Evolutionary conservation across 306 rosid species (phyloP).

Genomic region (Cucurbita ficifolia): DNA sequence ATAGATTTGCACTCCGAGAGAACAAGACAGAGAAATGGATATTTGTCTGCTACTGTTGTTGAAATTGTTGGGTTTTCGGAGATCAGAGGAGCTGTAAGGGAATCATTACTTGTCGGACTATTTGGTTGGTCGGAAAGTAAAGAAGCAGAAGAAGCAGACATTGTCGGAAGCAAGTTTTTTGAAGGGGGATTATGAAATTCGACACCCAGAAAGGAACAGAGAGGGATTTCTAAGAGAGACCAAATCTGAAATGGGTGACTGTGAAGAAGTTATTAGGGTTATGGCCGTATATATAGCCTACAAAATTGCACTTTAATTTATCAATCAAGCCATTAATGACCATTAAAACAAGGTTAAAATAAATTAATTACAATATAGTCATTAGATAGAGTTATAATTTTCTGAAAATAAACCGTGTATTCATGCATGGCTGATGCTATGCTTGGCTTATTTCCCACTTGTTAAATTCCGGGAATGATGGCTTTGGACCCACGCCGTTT

Average conservation of each 20-base stretch:
- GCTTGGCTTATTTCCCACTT: background rate
- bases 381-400: background rate
- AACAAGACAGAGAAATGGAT: slow-evolving; percentile 13
- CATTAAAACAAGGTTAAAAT: background rate
- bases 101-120: slow-evolving; percentile 4
- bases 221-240: background rate
- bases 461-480: background rate
- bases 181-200: background rate
- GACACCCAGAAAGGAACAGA: slow-evolving; percentile 8
- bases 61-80: slow-evolving; percentile 25
- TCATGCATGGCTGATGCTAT: background rate
- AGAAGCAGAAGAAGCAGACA: background rate
- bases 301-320: background rate
- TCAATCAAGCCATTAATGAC: background rate
- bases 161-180: background rate
- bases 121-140: slow-evolving; percentile 11
- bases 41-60: background rate
- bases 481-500: background rate
- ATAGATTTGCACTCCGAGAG: slow-evolving; percentile 39
- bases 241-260: background rate
- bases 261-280: background rate
- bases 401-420: background rate
- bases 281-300: background rate
- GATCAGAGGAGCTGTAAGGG: slow-evolving; percentile 19
- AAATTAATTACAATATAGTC: background rate